Evolutionary conservation across 108 stramenopile genomes (phyloP).

Genomic region (Pseudonitzschia multistriata): DNA sequence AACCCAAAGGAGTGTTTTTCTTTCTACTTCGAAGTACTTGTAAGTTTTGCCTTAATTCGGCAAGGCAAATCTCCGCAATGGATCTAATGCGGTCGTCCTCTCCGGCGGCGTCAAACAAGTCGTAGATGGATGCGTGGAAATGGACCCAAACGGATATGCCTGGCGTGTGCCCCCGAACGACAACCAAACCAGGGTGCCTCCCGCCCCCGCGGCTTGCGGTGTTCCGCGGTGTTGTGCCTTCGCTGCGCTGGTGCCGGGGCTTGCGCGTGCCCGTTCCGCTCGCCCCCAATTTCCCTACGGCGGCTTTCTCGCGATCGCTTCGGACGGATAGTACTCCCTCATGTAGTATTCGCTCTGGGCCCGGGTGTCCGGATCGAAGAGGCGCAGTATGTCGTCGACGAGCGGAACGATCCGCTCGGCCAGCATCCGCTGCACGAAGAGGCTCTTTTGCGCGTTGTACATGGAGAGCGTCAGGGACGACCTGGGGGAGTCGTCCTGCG

Average conservation of each 20-base stretch:
- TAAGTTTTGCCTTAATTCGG: too few species aligned
- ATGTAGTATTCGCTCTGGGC: neutral
- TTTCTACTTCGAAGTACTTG: too few species aligned
- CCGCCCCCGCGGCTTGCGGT: too few species aligned
- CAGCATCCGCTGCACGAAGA: conserved; percentile 66
- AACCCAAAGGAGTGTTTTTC: too few species aligned
- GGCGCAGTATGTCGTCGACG: conserved; percentile 17
- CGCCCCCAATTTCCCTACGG: neutral
- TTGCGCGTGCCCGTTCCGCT: conserved; percentile 2
- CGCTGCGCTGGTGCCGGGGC: neutral
- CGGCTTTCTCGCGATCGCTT: neutral
- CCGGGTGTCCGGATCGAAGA: conserved; percentile 21
- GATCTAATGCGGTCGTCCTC: too few species aligned
- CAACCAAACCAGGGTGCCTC: too few species aligned
- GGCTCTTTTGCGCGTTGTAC: conserved; percentile 56
- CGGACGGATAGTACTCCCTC: conserved; percentile 12
- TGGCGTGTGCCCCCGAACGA: too few species aligned
- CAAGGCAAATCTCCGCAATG: too few species aligned
- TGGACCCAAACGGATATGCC: too few species aligned
- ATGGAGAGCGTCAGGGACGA: conserved; percentile 63
- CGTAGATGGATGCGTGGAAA: too few species aligned
- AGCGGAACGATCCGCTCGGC: conserved; percentile 59
- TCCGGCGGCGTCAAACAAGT: too few species aligned
- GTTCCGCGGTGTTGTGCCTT: neutral
- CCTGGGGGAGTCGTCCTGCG: conserved; percentile 73